Evolutionary conservation across 495 filamentous ascomycete genomes (phyloP).

Genomic region (Friedmanniomyces simplex): DNA sequence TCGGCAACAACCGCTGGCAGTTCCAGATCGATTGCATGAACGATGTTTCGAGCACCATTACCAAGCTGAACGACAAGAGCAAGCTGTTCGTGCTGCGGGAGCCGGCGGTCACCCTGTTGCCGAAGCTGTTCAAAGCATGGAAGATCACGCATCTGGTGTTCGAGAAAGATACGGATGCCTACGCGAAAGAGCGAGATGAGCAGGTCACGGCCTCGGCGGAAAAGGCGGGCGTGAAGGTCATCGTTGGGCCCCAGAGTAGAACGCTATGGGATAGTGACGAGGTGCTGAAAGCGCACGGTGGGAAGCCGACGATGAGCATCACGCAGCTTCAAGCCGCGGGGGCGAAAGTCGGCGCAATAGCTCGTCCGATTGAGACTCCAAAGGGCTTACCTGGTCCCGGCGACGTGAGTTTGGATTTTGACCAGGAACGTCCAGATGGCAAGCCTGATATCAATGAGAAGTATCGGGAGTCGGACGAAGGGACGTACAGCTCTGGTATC

Average conservation of each 20-base stretch:
- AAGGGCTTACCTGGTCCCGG: constrained; percentile 49
- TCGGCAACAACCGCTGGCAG: constrained; percentile 56
- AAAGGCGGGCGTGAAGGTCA: constrained; percentile 52
- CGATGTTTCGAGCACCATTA: constrained; percentile 51
- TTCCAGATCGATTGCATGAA: constrained; percentile 57
- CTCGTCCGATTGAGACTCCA: constrained; percentile 45
- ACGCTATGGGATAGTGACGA: constrained; percentile 60
- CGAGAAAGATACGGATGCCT: constrained; percentile 63
- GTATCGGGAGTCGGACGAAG: constrained; percentile 38
- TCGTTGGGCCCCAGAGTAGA: constrained; percentile 43
- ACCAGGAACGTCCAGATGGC: constrained; percentile 37
- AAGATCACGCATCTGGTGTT: constrained; percentile 60
- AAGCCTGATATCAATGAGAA: constrained; percentile 46
- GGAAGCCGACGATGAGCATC: constrained; percentile 62
- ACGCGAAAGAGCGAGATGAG: constrained; percentile 50
- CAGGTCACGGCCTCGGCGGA: constrained; percentile 44
- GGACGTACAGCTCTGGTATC: constrained; percentile 41
- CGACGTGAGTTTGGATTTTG: constrained; percentile 42
- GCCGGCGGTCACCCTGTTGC: constrained; percentile 54
- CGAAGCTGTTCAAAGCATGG: constrained; percentile 59
- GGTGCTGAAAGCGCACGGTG: constrained; percentile 48
- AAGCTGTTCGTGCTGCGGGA: constrained; percentile 58
- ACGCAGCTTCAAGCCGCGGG: constrained; percentile 42
- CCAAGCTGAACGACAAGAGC: constrained; percentile 49
- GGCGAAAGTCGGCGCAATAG: constrained; percentile 43